phyloP scores from a whole-genome alignment of 768 basidiomycete species.

The Exidia glandulosa region DNA sequence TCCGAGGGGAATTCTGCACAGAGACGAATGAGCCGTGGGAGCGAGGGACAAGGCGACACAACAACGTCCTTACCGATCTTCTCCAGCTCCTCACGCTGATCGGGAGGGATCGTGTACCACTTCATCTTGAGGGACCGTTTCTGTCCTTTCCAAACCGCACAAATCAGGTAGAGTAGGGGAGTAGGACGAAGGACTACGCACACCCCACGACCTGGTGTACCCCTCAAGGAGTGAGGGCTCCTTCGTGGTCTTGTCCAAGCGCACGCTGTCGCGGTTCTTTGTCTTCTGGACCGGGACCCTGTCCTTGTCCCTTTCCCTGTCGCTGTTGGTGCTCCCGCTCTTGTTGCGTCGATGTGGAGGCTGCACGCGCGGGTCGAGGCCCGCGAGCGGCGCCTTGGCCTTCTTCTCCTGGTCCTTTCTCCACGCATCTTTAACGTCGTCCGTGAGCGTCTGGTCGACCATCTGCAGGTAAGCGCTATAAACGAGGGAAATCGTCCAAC shows the following conservation, averaged over 20 bases:
- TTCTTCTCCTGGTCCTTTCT: background rate
- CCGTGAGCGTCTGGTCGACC: too few species aligned
- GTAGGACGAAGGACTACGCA: background rate
- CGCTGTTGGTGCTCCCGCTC: background rate
- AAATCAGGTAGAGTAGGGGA: background rate
- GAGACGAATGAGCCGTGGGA: background rate
- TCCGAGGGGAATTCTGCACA: background rate
- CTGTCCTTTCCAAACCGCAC: background rate
- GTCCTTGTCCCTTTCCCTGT: background rate
- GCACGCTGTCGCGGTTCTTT: background rate
- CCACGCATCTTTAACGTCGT: background rate
- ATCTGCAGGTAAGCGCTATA: too few species aligned
- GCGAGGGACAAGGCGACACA: too few species aligned
- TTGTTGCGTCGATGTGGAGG: too few species aligned
- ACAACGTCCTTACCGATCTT: background rate
- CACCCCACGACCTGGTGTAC: background rate
- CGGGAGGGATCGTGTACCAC: background rate
- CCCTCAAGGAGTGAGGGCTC: background rate
- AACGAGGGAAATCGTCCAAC: background rate
- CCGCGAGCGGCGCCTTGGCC: background rate
- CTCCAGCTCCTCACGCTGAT: background rate
- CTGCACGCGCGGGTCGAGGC: background rate
- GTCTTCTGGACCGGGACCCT: background rate
- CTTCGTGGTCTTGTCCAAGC: background rate
- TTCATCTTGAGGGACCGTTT: background rate